These are phyloP conservation scores for Yamadazyma insecticola DNA, from an alignment of 805 yeast species.

Conservation along the genomic window DNA sequence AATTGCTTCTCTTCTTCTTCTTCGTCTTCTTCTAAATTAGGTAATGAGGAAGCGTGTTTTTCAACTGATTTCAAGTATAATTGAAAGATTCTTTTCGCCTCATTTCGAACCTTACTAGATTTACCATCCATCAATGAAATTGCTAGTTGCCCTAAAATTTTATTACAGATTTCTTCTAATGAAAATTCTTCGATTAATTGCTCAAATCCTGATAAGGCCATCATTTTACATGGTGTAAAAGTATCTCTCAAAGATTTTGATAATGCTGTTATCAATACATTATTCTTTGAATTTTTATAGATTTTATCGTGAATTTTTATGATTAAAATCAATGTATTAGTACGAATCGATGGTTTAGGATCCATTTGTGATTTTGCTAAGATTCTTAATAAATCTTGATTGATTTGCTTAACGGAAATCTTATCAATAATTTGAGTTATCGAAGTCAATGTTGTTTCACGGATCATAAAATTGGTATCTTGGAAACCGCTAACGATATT, in stretches of 20 bases:
- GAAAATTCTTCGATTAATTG: conserved; percentile 61
- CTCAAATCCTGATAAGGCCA: conserved; percentile 72
- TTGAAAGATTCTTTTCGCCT: conserved; percentile 68
- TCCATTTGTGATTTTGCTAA: conserved; percentile 83
- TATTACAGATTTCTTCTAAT: conserved; percentile 72
- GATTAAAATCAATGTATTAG: conserved; percentile 68
- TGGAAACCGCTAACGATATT: conserved; percentile 74
- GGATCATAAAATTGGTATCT: conserved; percentile 75
- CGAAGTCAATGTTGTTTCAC: conserved; percentile 75
- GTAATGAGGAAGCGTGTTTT: conserved; percentile 30
- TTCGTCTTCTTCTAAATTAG: conserved; percentile 32
- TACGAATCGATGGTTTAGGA: conserved; percentile 68
- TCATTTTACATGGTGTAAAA: conserved; percentile 66
- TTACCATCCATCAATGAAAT: conserved; percentile 72
- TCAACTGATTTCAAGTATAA: conserved; percentile 43
- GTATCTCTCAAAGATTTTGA: conserved; percentile 80
- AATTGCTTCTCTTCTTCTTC: conserved; percentile 37
- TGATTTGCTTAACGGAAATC: conserved; percentile 73
- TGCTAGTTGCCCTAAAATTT: conserved; percentile 78
- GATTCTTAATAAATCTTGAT: conserved; percentile 76
- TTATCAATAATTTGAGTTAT: conserved; percentile 57
- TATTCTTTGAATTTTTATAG: conserved; percentile 52
- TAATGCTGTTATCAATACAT: conserved; percentile 83
- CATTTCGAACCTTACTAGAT: conserved; percentile 61
- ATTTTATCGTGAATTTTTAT: conserved; percentile 60